Base-by-base conservation (phyloP, 164 flowering plant genomes). In the Kalanchoe fedtschenkoi region DNA sequence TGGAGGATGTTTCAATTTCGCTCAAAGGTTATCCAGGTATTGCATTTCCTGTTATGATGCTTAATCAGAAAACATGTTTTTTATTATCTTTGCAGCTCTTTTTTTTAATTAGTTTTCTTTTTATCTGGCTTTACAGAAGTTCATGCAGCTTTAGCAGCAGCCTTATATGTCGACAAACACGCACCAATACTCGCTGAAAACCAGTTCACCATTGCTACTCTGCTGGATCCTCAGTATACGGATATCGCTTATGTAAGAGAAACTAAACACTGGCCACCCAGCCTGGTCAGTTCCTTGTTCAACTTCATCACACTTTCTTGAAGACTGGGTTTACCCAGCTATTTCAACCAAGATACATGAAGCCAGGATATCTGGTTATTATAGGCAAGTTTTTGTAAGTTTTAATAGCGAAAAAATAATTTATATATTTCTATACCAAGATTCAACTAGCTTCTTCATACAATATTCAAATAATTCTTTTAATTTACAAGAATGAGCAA, bases 261-360 rank as follows among this genome's bases (percentile, higher is more conserved):
- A 42, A 79, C 66, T 21, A 85, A 81, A 80, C 90, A 85, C 62
- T 85, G 90, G 90, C 90, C 90, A 33, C 87, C 89, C n/a, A 82
- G 87, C 69, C 71, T 85, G 70, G 79, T 85, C 41, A 71, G 76
- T 66, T 85, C 87, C 21, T 75, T 85, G 76, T 76, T 71, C 60
- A 76, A 72, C 54, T 85, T 82, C 75, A 80, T 85, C 70, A 85
- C 87, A 13, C 83, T 85, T 37, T 76, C 83, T 15, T 83, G 72
- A 64, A n/a, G 34, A 34, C 46, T 57, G 1, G 29, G 15, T 24
- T 15, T 44, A 47, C 29, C 14, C 24, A 26, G 2, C 55, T 21
- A 8, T 24, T 24, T 5, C 16, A 22, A 47, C 30, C 32, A 14
- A 22, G 30, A 10, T 24, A 17, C 30, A 24, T 24, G 19, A 6